Conservation (phyloP, 2,329 filamentous ascomycete genomes). For the Xenoacremonium recifei region DNA sequence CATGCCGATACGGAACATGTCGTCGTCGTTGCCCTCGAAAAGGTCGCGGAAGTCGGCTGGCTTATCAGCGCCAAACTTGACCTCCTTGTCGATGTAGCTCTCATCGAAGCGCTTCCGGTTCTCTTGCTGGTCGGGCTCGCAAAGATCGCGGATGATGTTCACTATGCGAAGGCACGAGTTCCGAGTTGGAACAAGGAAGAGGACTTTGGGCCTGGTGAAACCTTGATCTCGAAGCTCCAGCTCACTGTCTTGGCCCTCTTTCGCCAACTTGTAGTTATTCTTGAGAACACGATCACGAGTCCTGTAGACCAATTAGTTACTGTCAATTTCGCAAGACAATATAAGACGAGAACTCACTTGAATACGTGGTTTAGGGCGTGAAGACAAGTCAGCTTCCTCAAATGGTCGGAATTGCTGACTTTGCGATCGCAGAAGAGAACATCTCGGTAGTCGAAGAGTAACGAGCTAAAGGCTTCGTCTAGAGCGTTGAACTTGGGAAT, state of each 20-base stretch:
- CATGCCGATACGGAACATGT: constrained; percentile 93
- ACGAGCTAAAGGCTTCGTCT: constrained; percentile 65
- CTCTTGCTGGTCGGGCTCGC: constrained; percentile 86
- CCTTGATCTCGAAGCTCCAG: constrained; percentile 87
- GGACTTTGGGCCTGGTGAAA: constrained; percentile 89
- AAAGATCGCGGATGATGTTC: constrained; percentile 72
- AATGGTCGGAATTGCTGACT: constrained; percentile 61
- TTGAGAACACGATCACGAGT: constrained; percentile 90
- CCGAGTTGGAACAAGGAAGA: constrained; percentile 86
- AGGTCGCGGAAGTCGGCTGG: constrained; percentile 85
- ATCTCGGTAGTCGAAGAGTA: constrained; percentile 82
- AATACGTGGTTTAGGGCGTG: constrained; percentile 91
- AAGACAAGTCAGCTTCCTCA: constrained; percentile 73
- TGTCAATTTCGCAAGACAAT: background rate
- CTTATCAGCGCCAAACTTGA: constrained; percentile 67
- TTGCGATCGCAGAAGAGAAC: constrained; percentile 73
- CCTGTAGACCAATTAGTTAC: constrained; percentile 35
- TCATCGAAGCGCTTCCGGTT: constrained; percentile 93
- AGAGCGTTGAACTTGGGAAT: constrained; percentile 57
- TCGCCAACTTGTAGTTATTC: constrained; percentile 78
- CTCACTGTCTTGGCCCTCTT: constrained; percentile 61
- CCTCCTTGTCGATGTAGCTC: constrained; percentile 67
- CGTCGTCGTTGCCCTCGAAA: constrained; percentile 93
- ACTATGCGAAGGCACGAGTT: constrained; percentile 80
- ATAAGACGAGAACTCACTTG: constrained; percentile 57